A percentile compares a stretch with the other conserved stretches of the same genome.
Evolutionary conservation across 768 basidiomycete genomes (phyloP).

Genomic region (Tubosaeta sp.): DNA sequence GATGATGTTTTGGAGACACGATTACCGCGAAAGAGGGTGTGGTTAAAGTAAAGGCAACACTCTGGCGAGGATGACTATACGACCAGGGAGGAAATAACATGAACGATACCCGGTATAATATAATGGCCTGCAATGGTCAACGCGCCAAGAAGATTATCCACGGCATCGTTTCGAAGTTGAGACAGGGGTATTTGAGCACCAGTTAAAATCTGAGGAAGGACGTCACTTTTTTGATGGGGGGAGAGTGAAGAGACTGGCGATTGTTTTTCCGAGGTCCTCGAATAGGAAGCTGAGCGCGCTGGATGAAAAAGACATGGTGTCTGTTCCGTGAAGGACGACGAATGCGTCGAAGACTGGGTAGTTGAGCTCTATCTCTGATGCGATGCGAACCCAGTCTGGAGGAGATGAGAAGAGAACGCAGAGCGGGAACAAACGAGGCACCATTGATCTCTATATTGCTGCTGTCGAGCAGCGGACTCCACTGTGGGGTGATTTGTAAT

Average conservation of each 20-base stretch:
- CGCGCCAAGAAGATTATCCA: slow-evolving; percentile 89
- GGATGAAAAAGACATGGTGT: slow-evolving; percentile 87
- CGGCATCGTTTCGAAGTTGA: slow-evolving; percentile 88
- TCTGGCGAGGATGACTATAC: slow-evolving; percentile 40
- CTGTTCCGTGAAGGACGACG: slow-evolving; percentile 85
- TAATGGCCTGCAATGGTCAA: slow-evolving; percentile 87
- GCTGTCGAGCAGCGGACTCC: slow-evolving; percentile 84
- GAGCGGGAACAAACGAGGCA: slow-evolving; percentile 24
- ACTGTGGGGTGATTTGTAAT: slow-evolving; percentile 40
- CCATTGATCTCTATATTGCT: slow-evolving; percentile 84
- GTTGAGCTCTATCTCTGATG: slow-evolving; percentile 90
- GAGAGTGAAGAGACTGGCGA: slow-evolving; percentile 45
- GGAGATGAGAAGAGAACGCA: slow-evolving; percentile 7
- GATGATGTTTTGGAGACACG: slow-evolving; percentile 80
- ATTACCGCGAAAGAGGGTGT: slow-evolving; percentile 82
- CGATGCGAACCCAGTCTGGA: slow-evolving; percentile 85
- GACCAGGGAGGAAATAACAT: background rate
- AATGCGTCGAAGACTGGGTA: slow-evolving; percentile 86
- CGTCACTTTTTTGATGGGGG: background rate
- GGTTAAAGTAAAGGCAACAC: slow-evolving; percentile 86
- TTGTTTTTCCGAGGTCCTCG: slow-evolving; percentile 90
- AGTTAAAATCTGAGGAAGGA: slow-evolving; percentile 67
- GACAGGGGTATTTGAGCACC: slow-evolving; percentile 93
- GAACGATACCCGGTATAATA: slow-evolving; percentile 73
- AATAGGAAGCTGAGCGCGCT: slow-evolving; percentile 88